phyloP scores from a whole-genome alignment of 805 yeast species.

The Phaffomyces antillensis region DNA sequence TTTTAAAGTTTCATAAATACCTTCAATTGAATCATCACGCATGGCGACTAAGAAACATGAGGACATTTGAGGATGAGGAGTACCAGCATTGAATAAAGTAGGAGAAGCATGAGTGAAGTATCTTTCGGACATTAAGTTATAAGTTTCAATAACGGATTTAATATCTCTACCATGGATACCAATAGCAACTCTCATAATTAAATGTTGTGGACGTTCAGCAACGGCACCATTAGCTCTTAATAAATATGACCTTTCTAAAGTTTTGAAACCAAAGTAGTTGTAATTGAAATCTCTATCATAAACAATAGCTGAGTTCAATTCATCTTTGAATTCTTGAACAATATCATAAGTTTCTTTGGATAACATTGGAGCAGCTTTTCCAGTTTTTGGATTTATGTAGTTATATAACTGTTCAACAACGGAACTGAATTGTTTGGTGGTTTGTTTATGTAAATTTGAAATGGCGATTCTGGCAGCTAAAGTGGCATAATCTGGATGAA shows the following conservation, averaged over 20 bases:
- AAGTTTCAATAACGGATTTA: constrained; percentile 67
- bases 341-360: constrained; percentile 57
- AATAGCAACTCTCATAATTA: constrained; percentile 85
- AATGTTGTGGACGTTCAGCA: constrained; percentile 89
- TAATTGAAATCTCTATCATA: constrained; percentile 72
- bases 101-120: constrained; percentile 95
- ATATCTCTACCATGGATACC: constrained; percentile 79
- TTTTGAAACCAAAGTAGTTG: constrained; percentile 85
- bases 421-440: constrained; percentile 77
- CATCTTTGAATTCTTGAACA: constrained; percentile 58
- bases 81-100: constrained; percentile 89
- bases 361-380: constrained; percentile 49
- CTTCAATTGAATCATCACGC: constrained; percentile 94
- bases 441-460: constrained; percentile 90
- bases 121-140: constrained; percentile 77
- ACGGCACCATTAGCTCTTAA: constrained; percentile 54
- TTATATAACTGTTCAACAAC: constrained; percentile 67
- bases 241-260: constrained; percentile 83
- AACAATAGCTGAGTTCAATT: constrained; percentile 65
- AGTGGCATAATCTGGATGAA: constrained; percentile 95
- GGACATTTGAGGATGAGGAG: constrained; percentile 76
- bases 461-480: constrained; percentile 95
- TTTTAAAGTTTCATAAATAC: constrained; percentile 84
- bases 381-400: constrained; percentile 78
- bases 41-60: constrained; percentile 89